These are phyloP conservation scores for Plantago major DNA, from an alignment of 257 asterid species.

Conservation along the genomic window DNA sequence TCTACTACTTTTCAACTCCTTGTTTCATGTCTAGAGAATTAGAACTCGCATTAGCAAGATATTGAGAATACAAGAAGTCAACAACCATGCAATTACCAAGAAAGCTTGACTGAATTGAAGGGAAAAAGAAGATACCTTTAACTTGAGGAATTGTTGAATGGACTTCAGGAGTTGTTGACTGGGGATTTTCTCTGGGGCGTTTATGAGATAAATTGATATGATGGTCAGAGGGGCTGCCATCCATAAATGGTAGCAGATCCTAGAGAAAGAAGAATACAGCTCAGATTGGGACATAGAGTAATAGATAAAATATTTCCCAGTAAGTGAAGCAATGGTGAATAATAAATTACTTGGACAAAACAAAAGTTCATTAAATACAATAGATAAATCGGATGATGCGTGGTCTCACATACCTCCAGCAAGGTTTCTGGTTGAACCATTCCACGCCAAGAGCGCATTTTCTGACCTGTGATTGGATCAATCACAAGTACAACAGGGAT, in stretches of 20 bases:
- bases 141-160: conserved; percentile 36
- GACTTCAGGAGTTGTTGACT: conserved; percentile 33
- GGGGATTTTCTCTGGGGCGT: conserved; percentile 79
- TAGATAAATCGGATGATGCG: not conserved
- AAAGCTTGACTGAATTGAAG: conserved; percentile 1
- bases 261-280: conserved; percentile 30
- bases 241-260: conserved; percentile 92
- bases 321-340: conserved; percentile 1
- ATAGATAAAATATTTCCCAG: not conserved
- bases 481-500: conserved; percentile 72
- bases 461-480: conserved; percentile 96
- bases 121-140: conserved; percentile 27
- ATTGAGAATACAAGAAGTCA: not conserved
- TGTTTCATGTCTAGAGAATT: conserved; percentile 10
- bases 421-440: conserved; percentile 92
- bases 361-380: not conserved
- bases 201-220: conserved; percentile 65
- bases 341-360: not conserved
- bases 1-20: conserved; percentile 5
- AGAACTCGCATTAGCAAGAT: not conserved
- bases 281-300: conserved; percentile 13
- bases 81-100: conserved; percentile 2
- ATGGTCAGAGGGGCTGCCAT: conserved; percentile 79
- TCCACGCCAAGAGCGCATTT: conserved; percentile 89
- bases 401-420: conserved; percentile 62